A percentile compares a stretch with the other conserved stretches of the same genome.
phyloP scores from a whole-genome alignment of 2,329 filamentous ascomycete genomes.

The Ceratocystis diversiconidia region DNA sequence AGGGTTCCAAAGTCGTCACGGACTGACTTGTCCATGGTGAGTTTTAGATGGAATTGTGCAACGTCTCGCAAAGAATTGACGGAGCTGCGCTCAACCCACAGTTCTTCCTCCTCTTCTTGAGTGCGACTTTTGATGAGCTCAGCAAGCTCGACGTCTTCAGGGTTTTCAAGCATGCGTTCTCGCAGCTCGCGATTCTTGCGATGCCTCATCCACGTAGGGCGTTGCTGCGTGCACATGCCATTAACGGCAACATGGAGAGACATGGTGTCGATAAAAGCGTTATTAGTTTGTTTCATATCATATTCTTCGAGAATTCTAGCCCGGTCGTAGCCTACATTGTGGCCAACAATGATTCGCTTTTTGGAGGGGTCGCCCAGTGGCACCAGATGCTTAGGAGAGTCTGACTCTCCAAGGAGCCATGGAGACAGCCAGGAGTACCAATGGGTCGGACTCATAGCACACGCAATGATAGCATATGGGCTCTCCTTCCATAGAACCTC shows the following conservation, averaged over 20 bases:
- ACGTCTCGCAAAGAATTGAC: constrained; percentile 92
- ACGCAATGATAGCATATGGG: constrained; percentile 91
- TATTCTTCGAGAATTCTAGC: constrained; percentile 86
- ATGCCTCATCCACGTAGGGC: constrained; percentile 95
- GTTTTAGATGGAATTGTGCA: constrained; percentile 86
- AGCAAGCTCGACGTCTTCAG: constrained; percentile 55
- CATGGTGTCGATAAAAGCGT: constrained; percentile 92
- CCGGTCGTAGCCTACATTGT: constrained; percentile 91
- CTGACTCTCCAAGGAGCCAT: constrained; percentile 75
- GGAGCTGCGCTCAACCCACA: constrained; percentile 91
- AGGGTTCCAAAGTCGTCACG: constrained; percentile 78
- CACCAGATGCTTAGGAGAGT: constrained; percentile 65
- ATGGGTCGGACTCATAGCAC: constrained; percentile 71
- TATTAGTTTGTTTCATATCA: constrained; percentile 63
- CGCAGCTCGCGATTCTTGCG: constrained; percentile 76
- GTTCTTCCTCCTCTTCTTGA: constrained; percentile 76
- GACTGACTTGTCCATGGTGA: constrained; percentile 78
- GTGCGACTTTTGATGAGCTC: constrained; percentile 53
- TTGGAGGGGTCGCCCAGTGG: constrained; percentile 65
- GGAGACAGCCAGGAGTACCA: constrained; percentile 98
- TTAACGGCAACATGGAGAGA: constrained; percentile 95
- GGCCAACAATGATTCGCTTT: constrained; percentile 71
- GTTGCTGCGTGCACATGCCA: constrained; percentile 93
- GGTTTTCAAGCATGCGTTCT: constrained; percentile 62
- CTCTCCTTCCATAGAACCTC: constrained; percentile 94